Evolutionary conservation across 768 basidiomycete genomes (phyloP), one percentile per base, ranked within the genome.

Genomic region (Boletales sp.): DNA sequence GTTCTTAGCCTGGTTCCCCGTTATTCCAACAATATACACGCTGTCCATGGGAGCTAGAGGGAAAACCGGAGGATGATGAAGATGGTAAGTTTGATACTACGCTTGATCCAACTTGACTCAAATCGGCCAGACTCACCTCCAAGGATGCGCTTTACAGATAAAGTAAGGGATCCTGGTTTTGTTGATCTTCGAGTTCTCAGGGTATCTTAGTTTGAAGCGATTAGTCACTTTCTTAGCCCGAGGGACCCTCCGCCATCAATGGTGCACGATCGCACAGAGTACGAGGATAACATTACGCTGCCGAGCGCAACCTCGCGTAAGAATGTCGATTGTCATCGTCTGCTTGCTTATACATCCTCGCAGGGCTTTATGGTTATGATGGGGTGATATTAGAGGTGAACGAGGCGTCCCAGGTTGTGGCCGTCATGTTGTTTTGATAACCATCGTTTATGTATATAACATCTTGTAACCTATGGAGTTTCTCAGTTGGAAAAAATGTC

Each of bases 1-100:
- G 13, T 46, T 28, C 4, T 19, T 21, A 95, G 93, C 87, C 90
- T 30, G 93, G 93, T 7, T 85, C 92, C 1, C 84, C 92, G 5
- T 69, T 92, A 19, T 96, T 96, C 61, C 93, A 96, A 63, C 77
- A 86, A 12, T 93, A 94, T 64, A 90, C 93, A 61, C 84, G 92
- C 33, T 95, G 93, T 67, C 87, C 84, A 37, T 96, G 93, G 93
- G 83, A 87, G 62, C 78, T 96, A 34, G 85, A 89, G 64, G 86
- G 84, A 4, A 72, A 69, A 44, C 87, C 87, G 21, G 88, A 90
- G 66, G 88, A 89, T 49, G 87, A 90, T 49, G 87, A 90, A 72
- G 87, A 90, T 62, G 86, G 88, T 87, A 53, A 55, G 62, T 57
- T 38, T 40, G 15, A 3, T 21, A n/a, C 30, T 13, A 38, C 36